Conservation (phyloP, 345 rosid species). For the Syzygium jambos region DNA sequence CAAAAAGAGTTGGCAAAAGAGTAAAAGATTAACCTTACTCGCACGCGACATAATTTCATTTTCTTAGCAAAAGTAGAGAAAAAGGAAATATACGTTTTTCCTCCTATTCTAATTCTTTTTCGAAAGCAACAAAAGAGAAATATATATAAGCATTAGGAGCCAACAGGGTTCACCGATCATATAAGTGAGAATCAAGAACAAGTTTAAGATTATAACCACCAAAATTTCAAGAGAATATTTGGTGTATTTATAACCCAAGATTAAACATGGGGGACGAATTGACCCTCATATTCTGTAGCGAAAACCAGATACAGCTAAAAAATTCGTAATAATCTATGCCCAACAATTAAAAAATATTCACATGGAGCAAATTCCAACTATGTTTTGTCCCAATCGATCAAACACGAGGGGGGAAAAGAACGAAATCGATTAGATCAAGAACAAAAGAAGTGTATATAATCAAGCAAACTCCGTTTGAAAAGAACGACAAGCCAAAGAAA, state of each 20-base stretch:
- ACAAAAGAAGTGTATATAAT: not conserved
- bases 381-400: not conserved
- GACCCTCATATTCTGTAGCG: not conserved
- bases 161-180: not conserved
- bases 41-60: not conserved
- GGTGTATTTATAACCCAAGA: not conserved
- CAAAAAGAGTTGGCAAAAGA: not conserved
- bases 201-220: not conserved
- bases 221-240: not conserved
- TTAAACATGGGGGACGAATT: not conserved
- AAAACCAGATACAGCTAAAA: not conserved
- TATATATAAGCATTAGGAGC: not conserved
- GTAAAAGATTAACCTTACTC: not conserved
- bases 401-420: not conserved
- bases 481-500: not conserved
- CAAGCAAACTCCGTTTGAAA: not conserved
- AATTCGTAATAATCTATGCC: not conserved
- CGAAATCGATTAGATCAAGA: not conserved
- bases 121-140: not conserved
- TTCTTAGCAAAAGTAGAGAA: not conserved
- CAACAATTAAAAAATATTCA: not conserved
- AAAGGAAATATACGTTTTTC: not conserved
- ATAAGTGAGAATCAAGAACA: not conserved
- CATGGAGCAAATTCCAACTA: not conserved
- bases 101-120: not conserved